phyloP scores from a whole-genome alignment of 306 rosid genomes.

The Alnus glutinosa region DNA sequence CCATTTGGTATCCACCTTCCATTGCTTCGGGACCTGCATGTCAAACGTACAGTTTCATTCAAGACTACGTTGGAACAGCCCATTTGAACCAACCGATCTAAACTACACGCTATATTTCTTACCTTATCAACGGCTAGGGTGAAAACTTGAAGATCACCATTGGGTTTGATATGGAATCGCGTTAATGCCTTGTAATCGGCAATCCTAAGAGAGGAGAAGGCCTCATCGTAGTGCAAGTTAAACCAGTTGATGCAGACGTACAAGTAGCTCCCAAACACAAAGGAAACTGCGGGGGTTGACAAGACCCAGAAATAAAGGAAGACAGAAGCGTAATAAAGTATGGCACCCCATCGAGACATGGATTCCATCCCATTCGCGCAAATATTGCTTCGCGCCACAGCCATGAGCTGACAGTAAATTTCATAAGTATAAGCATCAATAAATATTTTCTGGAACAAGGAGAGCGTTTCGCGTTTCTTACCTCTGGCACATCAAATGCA shows the following conservation, averaged over 20 bases:
- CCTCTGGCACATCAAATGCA: slow-evolving; percentile 98
- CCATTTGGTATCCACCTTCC: slow-evolving; percentile 60
- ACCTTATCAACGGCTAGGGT: slow-evolving; percentile 95
- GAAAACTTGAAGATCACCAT: slow-evolving; percentile 89
- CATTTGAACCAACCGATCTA: too few species aligned
- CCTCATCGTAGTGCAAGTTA: slow-evolving; percentile 91
- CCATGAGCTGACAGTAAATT: slow-evolving; percentile 72
- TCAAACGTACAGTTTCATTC: too few species aligned
- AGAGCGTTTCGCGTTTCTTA: slow-evolving; percentile 17
- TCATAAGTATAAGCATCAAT: too few species aligned
- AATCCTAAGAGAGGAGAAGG: slow-evolving; percentile 91
- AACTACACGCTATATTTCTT: not conserved
- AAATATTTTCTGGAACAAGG: too few species aligned
- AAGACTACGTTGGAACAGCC: too few species aligned
- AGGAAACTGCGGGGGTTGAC: slow-evolving; percentile 89
- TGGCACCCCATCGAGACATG: slow-evolving; percentile 70
- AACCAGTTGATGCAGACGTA: slow-evolving; percentile 94
- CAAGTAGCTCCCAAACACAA: slow-evolving; percentile 86
- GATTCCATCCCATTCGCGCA: slow-evolving; percentile 87
- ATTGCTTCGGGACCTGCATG: slow-evolving; percentile 46
- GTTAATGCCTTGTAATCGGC: slow-evolving; percentile 92
- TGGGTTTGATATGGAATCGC: slow-evolving; percentile 63
- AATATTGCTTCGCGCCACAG: slow-evolving; percentile 79
- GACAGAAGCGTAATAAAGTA: slow-evolving; percentile 71
- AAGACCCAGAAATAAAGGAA: slow-evolving; percentile 92